phyloP scores from a whole-genome alignment of 75 land plant species.

The Selaginella moellendorffii region DNA sequence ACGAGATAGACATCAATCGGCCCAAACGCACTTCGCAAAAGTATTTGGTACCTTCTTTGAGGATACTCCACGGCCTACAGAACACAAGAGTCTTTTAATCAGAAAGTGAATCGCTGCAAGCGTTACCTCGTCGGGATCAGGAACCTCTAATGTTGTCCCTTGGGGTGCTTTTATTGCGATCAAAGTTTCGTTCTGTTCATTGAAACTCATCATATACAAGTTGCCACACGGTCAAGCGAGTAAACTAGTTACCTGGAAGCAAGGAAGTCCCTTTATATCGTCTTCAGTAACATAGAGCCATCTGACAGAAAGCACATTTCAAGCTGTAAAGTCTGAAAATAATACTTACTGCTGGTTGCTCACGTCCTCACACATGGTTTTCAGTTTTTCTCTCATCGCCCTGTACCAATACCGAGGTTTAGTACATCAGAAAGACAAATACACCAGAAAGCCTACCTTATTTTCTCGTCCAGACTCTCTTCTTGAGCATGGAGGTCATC shows the following conservation, averaged over 20 bases:
- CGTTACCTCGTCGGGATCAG: conserved; percentile 87
- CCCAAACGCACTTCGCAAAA: conserved; percentile 80
- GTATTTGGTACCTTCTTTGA: conserved; percentile 77
- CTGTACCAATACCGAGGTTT: conserved; percentile 23
- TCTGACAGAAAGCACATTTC: not conserved
- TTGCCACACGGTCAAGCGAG: not conserved
- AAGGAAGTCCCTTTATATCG: not conserved
- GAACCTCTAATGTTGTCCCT: conserved; percentile 93
- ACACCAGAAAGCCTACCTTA: conserved; percentile 43
- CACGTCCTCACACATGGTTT: conserved; percentile 69
- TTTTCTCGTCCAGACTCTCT: conserved; percentile 47
- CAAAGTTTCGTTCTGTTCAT: conserved; percentile 78
- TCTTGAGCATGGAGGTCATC: conserved; percentile 47
- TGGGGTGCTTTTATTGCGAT: conserved; percentile 96
- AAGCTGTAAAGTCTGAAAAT: not conserved
- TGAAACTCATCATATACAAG: too few relatives aligned
- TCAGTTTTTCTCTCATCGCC: conserved; percentile 60
- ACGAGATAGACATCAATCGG: conserved; percentile 97
- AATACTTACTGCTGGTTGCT: conserved; percentile 56
- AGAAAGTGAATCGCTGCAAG: not conserved
- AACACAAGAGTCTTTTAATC: not conserved
- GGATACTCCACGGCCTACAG: conserved; percentile 72
- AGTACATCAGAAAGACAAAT: not conserved
- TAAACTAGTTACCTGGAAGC: not conserved
- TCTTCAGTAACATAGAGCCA: conserved; percentile 4